phyloP scores from a whole-genome alignment of 192 early-diverging fungal species.

The Gamsiella multidivaricata region DNA sequence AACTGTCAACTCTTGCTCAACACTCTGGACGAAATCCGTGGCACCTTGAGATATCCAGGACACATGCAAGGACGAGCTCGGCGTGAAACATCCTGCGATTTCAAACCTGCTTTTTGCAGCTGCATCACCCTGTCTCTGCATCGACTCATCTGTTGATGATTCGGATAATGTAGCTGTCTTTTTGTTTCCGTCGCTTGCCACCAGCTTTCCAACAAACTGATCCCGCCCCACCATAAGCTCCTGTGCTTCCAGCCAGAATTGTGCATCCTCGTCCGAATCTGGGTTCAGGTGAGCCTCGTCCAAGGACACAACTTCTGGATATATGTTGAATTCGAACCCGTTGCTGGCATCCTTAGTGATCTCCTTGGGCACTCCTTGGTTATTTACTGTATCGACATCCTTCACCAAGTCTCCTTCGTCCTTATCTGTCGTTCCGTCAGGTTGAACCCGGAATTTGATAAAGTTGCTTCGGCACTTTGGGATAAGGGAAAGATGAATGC shows the following conservation, averaged over 20 bases:
- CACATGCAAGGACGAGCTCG: slow-evolving; percentile 33
- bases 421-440: not conserved
- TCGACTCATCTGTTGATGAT: not conserved
- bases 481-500: slow-evolving; percentile 25
- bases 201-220: slow-evolving; percentile 17
- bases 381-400: not conserved
- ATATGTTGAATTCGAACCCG: slow-evolving; percentile 35
- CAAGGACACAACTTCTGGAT: slow-evolving; percentile 23
- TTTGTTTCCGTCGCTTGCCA: not conserved
- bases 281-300: slow-evolving; percentile 47
- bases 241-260: slow-evolving; percentile 52
- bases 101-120: not conserved
- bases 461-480: slow-evolving; percentile 48
- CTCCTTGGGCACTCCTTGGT: not conserved
- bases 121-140: not conserved
- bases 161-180: no score
- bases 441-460: slow-evolving; percentile 22
- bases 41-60: slow-evolving; percentile 35
- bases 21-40: slow-evolving; percentile 25
- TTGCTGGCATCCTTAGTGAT: not conserved
- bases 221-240: slow-evolving; percentile 28
- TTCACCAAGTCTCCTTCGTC: not conserved
- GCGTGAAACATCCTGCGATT: slow-evolving; percentile 41
- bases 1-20: slow-evolving; percentile 36
- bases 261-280: slow-evolving; percentile 46